A percentile compares a stretch with the other conserved stretches of the same genome.
Evolutionary conservation across 2,329 filamentous ascomycete species (phyloP).

Genomic region (Colletotrichum sp.): DNA sequence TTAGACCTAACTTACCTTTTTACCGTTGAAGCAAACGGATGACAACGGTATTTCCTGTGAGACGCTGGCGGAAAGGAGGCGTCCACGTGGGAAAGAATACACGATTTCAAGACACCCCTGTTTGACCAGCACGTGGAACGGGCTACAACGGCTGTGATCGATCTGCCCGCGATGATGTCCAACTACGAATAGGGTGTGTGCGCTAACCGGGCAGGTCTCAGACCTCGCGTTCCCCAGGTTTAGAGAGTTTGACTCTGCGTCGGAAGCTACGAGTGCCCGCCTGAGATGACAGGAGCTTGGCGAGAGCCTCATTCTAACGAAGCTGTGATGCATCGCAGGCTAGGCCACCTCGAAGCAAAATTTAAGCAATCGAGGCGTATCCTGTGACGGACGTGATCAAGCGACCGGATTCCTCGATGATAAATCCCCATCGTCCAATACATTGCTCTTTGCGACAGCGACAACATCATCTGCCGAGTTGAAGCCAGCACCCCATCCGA

Average conservation of each 20-base stretch:
- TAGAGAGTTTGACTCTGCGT: not conserved
- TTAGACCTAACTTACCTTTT: not conserved
- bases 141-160: not conserved
- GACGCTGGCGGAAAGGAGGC: not conserved
- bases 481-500: not conserved
- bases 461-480: not conserved
- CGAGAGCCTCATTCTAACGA: not conserved
- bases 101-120: not conserved
- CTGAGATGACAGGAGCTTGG: not conserved
- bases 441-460: not conserved
- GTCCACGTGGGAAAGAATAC: not conserved
- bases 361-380: not conserved
- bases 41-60: not conserved
- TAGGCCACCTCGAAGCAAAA: not conserved
- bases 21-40: not conserved
- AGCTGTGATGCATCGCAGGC: accelerated
- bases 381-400: not conserved
- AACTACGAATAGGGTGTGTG: not conserved
- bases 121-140: not conserved
- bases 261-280: not conserved
- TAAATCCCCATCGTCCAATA: not conserved
- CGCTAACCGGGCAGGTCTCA: not conserved
- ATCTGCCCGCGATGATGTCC: not conserved
- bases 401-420: not conserved
- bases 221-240: not conserved